These are phyloP conservation scores for Populus hybrid DNA, from an alignment of 441 rosid genomes.

Conservation along the genomic window DNA sequence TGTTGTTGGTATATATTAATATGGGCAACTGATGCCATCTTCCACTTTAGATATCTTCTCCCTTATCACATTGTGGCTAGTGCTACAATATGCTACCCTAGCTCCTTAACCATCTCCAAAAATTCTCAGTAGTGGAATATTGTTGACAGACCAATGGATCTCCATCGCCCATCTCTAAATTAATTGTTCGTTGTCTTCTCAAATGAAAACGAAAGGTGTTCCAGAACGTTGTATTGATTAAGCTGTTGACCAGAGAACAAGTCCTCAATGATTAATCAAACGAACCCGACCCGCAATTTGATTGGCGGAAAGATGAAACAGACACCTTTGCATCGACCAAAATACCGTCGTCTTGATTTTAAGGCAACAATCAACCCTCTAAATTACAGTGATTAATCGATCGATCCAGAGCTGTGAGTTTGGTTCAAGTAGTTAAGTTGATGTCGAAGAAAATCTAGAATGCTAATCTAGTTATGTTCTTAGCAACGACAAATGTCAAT, in stretches of 20 bases:
- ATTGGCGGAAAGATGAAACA: no score
- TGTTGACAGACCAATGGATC: slow-evolving; percentile 11
- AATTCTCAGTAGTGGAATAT: slow-evolving; percentile 5
- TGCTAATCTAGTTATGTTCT: not conserved
- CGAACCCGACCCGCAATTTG: no score
- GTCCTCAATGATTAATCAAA: not conserved
- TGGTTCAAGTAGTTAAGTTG: not conserved
- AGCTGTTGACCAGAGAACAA: not conserved
- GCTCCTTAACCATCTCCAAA: slow-evolving; percentile 4
- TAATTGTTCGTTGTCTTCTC: not conserved
- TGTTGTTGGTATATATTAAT: slow-evolving; percentile 22
- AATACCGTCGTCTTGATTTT: no score
- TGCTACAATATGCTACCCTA: slow-evolving; percentile 19
- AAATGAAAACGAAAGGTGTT: slow-evolving; percentile 15
- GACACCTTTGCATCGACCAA: no score
- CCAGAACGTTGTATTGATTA: not conserved
- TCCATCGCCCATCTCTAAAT: not conserved
- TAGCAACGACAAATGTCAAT: not conserved
- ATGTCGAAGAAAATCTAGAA: not conserved
- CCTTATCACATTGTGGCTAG: slow-evolving; percentile 29
- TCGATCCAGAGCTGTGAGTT: not conserved
- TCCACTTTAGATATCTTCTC: slow-evolving; percentile 40
- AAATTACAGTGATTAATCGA: no score
- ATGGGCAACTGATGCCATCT: slow-evolving; percentile 36
- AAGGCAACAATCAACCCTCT: no score